Conservation (phyloP, 768 basidiomycete genomes). For the Lepiota venenata region DNA sequence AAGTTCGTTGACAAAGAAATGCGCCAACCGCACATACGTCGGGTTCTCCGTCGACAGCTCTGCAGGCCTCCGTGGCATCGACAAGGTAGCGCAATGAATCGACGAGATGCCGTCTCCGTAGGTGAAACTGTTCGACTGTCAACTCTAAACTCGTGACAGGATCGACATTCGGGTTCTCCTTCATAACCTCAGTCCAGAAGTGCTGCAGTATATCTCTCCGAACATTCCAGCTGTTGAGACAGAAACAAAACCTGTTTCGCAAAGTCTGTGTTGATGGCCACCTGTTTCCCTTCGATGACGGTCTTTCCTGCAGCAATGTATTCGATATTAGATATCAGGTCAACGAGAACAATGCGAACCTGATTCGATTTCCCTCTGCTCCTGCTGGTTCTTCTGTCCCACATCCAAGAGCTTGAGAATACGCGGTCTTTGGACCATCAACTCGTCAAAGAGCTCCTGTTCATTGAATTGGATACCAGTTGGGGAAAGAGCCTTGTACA, state of each 20-base stretch:
- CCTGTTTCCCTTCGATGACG: conserved; percentile 57
- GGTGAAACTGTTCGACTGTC: conserved; percentile 65
- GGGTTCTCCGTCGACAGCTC: conserved; percentile 39
- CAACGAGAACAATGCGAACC: conserved; percentile 32
- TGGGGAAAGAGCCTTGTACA: conserved; percentile 44
- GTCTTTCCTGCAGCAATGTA: conserved; percentile 52
- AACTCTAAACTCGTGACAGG: conserved; percentile 59
- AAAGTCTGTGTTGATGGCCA: conserved; percentile 77
- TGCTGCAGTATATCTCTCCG: conserved; percentile 75
- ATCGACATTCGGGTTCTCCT: conserved; percentile 60
- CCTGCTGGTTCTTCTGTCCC: conserved; percentile 55
- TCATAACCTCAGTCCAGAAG: conserved; percentile 64
- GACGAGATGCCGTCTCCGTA: conserved; percentile 63
- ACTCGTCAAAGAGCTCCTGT: conserved; percentile 73
- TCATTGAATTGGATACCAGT: conserved; percentile 50
- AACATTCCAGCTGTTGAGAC: conserved; percentile 76
- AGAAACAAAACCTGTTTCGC: conserved; percentile 75
- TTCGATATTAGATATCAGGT: neutral
- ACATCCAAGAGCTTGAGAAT: conserved; percentile 65
- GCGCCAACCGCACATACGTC: conserved; percentile 48
- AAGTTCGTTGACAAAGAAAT: conserved; percentile 55
- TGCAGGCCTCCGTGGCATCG: conserved; percentile 53
- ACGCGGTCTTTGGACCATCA: conserved; percentile 62
- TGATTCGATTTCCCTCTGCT: conserved; percentile 70
- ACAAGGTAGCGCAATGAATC: conserved; percentile 70